Base-by-base conservation (phyloP, 371 early-diverging fungal species). In the Lichtheimia corymbifera region DNA sequence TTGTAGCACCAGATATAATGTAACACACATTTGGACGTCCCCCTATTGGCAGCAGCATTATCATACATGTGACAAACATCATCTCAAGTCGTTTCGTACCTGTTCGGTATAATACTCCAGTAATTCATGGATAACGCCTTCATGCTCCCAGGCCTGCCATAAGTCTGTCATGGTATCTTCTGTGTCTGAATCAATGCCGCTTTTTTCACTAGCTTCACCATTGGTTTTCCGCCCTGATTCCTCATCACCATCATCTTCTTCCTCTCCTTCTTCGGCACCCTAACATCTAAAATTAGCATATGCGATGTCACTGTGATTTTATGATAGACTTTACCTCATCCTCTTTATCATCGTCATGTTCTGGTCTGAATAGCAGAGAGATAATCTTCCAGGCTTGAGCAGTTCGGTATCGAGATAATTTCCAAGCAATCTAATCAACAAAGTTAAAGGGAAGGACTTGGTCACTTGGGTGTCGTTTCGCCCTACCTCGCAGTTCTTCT, bases 1-100 rank as follows among this genome's bases (percentile, higher is more conserved):
- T 59, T 76, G 73, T 4, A 94, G 70, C 1, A 92, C 88, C 11
- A 89, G 63, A 42, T 87, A 70, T 0, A 92, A 60, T 12, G 92
- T 89, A 11, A 87, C 88, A 60, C 92, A 92, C 91, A 93, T 91
- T 62, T 94, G 94, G 0, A 93, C 88, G 58, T 94, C 92, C 3
- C 91, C 92, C 76, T 83, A 62, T 18, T 42, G 17, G 15, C 15
- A 22, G 15, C 15, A 57, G 14, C 24, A 12, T 51, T 22, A 15
- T 2, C 5, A 50, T 59, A 1, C n/a, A 25, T 14, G 22, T 4
- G 5, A 35, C 35, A 35, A 35, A 35, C 9, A 35, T 1, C 35
- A 35, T 11, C 35, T 0, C 35, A 53, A 50, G 24, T n/a, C 50
- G 12, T 50, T 53, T 2, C 13, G 30, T 71, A 85, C 86, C 72